Percentiles rank a stretch among this genome's conserved stretches.
Conservation (phyloP, 768 basidiomycete species). For the Leccinellum rugosiceps region DNA sequence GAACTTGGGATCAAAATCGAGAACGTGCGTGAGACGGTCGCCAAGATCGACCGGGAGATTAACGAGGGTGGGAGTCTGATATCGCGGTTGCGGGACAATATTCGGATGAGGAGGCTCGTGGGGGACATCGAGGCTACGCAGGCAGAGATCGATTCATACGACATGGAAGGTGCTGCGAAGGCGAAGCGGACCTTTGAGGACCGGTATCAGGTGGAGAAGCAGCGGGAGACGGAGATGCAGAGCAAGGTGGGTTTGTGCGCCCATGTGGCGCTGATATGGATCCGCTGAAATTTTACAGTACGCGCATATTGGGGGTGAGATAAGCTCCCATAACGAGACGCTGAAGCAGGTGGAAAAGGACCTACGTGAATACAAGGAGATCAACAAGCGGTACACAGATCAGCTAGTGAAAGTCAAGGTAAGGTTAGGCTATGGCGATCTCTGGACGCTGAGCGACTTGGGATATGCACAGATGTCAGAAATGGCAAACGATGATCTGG, state of each 20-base stretch:
- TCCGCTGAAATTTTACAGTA: constrained; percentile 43
- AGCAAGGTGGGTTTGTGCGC: constrained; percentile 48
- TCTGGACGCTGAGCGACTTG: background rate
- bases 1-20: constrained; percentile 41
- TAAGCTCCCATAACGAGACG: constrained; percentile 69
- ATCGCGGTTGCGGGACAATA: constrained; percentile 78
- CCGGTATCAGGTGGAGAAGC: constrained; percentile 68
- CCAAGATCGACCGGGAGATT: constrained; percentile 71
- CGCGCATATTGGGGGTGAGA: constrained; percentile 79
- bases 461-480: constrained; percentile 73
- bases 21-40: constrained; percentile 42
- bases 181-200: constrained; percentile 83
- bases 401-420: constrained; percentile 96
- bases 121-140: constrained; percentile 65
- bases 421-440: constrained; percentile 12
- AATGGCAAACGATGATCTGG: constrained; percentile 94
- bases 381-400: constrained; percentile 81
- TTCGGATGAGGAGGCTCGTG: constrained; percentile 67
- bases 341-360: constrained; percentile 65
- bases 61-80: constrained; percentile 68
- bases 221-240: constrained; percentile 69
- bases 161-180: constrained; percentile 84
- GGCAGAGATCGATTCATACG: constrained; percentile 66
- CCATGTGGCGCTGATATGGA: background rate
- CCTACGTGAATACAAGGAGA: constrained; percentile 80